Evolutionary conservation across 768 basidiomycete species (phyloP).

Genomic region (Suillus occidentalis): DNA sequence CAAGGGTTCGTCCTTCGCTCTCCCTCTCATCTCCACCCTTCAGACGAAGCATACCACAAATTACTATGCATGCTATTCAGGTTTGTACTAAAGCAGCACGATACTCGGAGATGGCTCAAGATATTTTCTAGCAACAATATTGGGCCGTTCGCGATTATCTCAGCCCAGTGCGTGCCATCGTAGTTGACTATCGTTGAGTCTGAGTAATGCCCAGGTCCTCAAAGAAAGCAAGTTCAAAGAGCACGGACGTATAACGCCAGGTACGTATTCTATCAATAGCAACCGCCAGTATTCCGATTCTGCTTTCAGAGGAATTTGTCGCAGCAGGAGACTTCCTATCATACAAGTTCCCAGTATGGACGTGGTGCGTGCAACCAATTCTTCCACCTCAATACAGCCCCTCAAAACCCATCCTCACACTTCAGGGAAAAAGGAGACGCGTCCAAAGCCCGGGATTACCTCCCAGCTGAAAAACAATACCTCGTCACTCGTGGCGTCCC

Average conservation of each 20-base stretch:
- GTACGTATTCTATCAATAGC: slow-evolving; percentile 40
- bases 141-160: slow-evolving; percentile 95
- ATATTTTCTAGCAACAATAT: slow-evolving; percentile 70
- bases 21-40: slow-evolving; percentile 17
- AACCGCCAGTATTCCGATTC: slow-evolving; percentile 6
- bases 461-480: slow-evolving; percentile 96
- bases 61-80: slow-evolving; percentile 51
- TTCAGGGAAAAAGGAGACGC: slow-evolving; percentile 90
- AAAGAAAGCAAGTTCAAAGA: slow-evolving; percentile 99
- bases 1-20: slow-evolving; percentile 17
- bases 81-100: slow-evolving; percentile 18
- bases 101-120: slow-evolving; percentile 10
- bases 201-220: slow-evolving; percentile 66
- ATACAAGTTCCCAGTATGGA: slow-evolving; percentile 99
- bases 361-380: slow-evolving; percentile 61
- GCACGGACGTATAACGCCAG: slow-evolving; percentile 93
- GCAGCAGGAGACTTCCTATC: slow-evolving; percentile 96
- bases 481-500: slow-evolving; percentile 96
- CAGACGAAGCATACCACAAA: slow-evolving; percentile 6
- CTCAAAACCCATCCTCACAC: slow-evolving; percentile 7
- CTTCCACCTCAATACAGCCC: not conserved
- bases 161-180: slow-evolving; percentile 63
- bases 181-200: slow-evolving; percentile 15
- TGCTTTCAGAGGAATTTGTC: slow-evolving; percentile 85
- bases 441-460: slow-evolving; percentile 83